Conservation (phyloP, 2,329 filamentous ascomycete genomes). For the Setomelanomma holmii region DNA sequence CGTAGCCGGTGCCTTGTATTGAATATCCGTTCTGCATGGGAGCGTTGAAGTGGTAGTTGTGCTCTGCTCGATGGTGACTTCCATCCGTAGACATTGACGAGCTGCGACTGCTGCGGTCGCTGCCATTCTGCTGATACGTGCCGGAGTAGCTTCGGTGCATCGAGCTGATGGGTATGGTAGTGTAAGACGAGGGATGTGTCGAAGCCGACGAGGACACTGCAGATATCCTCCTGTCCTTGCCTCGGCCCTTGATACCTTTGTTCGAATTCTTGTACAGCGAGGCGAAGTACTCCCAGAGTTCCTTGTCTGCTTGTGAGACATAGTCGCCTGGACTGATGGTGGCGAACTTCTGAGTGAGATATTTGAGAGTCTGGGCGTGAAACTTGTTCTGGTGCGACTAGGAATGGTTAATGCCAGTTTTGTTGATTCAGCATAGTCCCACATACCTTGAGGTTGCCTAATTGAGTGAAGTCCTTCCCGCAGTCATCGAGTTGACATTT, state of each 20-base stretch:
- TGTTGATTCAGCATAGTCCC: neutral
- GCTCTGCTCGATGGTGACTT: slow-evolving; percentile 29
- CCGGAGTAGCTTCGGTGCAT: slow-evolving; percentile 29
- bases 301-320: slow-evolving; percentile 73
- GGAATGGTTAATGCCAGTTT: neutral
- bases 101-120: slow-evolving; percentile 44
- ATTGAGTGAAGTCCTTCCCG: slow-evolving; percentile 85
- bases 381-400: slow-evolving; percentile 95
- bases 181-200: slow-evolving; percentile 35
- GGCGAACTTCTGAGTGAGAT: slow-evolving; percentile 75
- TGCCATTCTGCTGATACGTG: slow-evolving; percentile 35
- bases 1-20: slow-evolving; percentile 32
- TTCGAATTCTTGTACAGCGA: slow-evolving; percentile 96
- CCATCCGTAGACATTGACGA: slow-evolving; percentile 45
- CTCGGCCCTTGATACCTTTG: slow-evolving; percentile 96
- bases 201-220: slow-evolving; percentile 36
- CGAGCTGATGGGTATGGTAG: slow-evolving; percentile 24
- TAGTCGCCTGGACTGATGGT: slow-evolving; percentile 66
- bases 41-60: slow-evolving; percentile 41
- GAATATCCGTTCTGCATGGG: slow-evolving; percentile 35
- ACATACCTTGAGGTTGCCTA: slow-evolving; percentile 86
- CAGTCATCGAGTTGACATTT: slow-evolving; percentile 83
- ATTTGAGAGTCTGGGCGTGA: slow-evolving; percentile 75
- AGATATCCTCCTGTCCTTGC: slow-evolving; percentile 77
- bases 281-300: slow-evolving; percentile 84